Conservation (phyloP, 805 yeast species). For the Komagataella pseudopastoris region DNA sequence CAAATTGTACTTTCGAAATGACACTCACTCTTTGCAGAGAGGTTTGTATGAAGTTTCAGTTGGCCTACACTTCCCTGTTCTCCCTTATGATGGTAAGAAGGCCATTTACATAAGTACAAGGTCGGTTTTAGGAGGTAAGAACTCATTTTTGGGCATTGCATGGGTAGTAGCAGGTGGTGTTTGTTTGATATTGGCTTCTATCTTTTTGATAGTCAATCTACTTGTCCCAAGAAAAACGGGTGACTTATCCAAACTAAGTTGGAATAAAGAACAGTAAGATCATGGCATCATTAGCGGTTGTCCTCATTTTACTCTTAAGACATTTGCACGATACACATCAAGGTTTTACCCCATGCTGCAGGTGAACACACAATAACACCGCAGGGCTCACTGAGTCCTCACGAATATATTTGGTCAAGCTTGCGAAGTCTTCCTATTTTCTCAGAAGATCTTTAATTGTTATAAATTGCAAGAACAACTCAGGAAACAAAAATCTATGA, state of each 20-base stretch:
- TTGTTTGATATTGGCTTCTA: constrained; percentile 42
- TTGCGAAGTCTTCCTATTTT: too few species aligned
- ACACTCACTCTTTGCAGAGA: constrained; percentile 32
- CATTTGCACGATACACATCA: not conserved
- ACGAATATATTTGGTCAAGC: too few species aligned
- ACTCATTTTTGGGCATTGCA: constrained; percentile 53
- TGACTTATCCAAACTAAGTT: constrained; percentile 54
- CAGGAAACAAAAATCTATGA: too few species aligned
- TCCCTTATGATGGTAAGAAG: constrained; percentile 54
- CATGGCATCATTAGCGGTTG: not conserved
- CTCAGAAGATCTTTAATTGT: too few species aligned
- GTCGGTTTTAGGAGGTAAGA: constrained; percentile 67
- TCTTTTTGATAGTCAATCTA: constrained; percentile 39
- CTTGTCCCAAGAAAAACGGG: constrained; percentile 60
- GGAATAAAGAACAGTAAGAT: constrained; percentile 41
- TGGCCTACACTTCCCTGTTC: constrained; percentile 73
- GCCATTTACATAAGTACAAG: constrained; percentile 55
- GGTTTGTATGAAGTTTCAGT: constrained; percentile 55
- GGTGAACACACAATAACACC: not conserved
- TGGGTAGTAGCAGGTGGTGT: constrained; percentile 71
- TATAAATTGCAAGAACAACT: too few species aligned
- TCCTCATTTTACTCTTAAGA: not conserved
- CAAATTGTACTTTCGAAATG: constrained; percentile 53
- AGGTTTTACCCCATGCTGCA: not conserved
- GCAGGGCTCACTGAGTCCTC: too few species aligned